phyloP scores from a whole-genome alignment of 192 early-diverging fungal genomes.

The Backusella liffmaniae region DNA sequence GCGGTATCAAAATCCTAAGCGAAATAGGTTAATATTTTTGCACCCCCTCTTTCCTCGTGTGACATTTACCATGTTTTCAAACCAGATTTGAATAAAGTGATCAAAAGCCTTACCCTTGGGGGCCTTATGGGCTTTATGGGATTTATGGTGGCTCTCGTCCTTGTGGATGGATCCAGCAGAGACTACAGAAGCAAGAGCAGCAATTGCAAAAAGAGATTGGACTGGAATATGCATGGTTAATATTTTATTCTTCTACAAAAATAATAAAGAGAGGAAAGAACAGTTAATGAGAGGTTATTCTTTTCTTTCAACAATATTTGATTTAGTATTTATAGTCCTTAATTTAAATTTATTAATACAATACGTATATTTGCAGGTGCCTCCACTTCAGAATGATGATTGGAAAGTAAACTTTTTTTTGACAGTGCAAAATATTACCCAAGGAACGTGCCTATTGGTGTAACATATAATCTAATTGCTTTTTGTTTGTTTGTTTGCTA shows the following conservation, averaged over 20 bases:
- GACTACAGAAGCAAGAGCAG: conserved; percentile 7
- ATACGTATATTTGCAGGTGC: background rate
- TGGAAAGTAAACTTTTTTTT: background rate
- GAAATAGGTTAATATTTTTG: background rate
- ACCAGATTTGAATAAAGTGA: conserved; percentile 28
- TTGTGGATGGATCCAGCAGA: conserved; percentile 2
- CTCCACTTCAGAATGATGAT: background rate
- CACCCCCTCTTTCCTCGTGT: background rate
- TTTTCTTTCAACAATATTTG: background rate
- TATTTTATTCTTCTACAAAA: background rate
- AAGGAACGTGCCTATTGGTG: background rate
- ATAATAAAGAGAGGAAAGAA: background rate
- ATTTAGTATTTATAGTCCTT: background rate
- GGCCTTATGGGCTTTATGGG: background rate
- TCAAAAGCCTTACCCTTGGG: conserved; percentile 29
- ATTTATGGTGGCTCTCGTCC: background rate
- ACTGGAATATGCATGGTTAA: conserved; percentile 12
- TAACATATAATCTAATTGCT: background rate
- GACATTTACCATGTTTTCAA: conserved; percentile 21
- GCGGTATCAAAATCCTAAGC: background rate
- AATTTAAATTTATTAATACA: background rate
- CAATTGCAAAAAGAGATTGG: conserved; percentile 15
- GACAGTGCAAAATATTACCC: background rate
- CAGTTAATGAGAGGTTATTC: background rate
- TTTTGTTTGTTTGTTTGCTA: background rate